Base-by-base conservation (phyloP, 1,139 yeast species). In the Sugiyamaella pinicola region DNA sequence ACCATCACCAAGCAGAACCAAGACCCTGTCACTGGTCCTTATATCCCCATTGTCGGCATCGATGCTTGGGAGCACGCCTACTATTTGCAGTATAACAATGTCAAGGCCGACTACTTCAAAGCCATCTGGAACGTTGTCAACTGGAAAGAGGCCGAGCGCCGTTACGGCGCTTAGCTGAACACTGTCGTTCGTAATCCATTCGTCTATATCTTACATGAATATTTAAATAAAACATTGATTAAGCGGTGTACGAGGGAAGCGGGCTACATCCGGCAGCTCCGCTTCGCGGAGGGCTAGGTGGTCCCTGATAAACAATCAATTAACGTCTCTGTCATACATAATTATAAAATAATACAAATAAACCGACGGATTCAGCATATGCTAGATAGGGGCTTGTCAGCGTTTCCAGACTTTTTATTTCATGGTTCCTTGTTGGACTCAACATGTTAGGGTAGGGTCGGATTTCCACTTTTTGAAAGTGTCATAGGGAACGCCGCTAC, bases 21-120 rank as follows among this genome's bases (percentile, higher is more conserved):
- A 74, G 98, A 91, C 74, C 87, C 96, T 39, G 89, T 87, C 37
- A 79, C 86, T 47, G 86, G 89, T 39, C 76, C 81, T 28, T 79
- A 81, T 69, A 79, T 83, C 53, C 96, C 97, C 48, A 77, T 91
- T 71, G 80, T 91, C 57, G 98, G 96, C 51, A 88, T 91, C 70
- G 98, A 91, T 69, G 97, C 98, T 58, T 91, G 98, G 98, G 98
- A 91, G 74, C 98, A 91, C 69, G 97, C 98, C 52, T 91, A 90
- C 79, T 91, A 91, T 81, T 80, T 91, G 74, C 97, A 91, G 74
- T 91, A 91, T 79, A 87, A 88, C 75, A 91, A 91, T 76, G 93
- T 85, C 70, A 91, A 91, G 80, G 96, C 75, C 47, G 96, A 91
- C 71, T 91, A 91, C 77, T 91, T 91, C 82, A 85, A 89, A 76